phyloP scores from a whole-genome alignment of 345 rosid genomes.

The Litchi chinensis region DNA sequence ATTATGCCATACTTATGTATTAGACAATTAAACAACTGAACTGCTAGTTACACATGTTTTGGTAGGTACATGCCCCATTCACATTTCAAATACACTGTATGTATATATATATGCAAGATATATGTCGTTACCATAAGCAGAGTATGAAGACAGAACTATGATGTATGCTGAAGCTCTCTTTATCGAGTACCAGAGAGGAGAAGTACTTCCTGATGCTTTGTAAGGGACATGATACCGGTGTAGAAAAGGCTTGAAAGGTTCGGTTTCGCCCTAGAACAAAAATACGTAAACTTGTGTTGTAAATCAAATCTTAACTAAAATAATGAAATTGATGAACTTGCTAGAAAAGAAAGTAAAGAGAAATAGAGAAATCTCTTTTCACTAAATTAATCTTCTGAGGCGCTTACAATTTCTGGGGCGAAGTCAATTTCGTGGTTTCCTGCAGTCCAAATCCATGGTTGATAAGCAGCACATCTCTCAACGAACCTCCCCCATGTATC shows the following conservation, averaged over 20 bases:
- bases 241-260: slow-evolving; percentile 78
- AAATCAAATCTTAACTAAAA: background rate
- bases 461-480: slow-evolving; percentile 87
- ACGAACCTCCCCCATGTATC: slow-evolving; percentile 90
- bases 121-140: slow-evolving; percentile 67
- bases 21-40: no score
- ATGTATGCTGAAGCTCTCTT: slow-evolving; percentile 91
- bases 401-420: slow-evolving; percentile 62
- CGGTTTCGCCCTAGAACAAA: slow-evolving; percentile 70
- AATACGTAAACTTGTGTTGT: background rate
- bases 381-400: background rate
- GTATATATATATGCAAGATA: background rate
- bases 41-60: background rate
- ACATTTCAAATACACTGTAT: background rate
- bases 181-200: slow-evolving; percentile 93
- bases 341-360: background rate
- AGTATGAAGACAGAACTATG: slow-evolving; percentile 82
- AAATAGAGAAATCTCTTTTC: background rate
- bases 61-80: background rate
- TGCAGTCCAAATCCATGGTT: slow-evolving; percentile 95
- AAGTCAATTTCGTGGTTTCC: slow-evolving; percentile 93
- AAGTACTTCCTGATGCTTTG: slow-evolving; percentile 63
- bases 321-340: background rate
- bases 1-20: no score
- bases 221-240: slow-evolving; percentile 77